phyloP scores from a whole-genome alignment of 805 yeast genomes.

The Lipomyces spencermartinsiae region DNA sequence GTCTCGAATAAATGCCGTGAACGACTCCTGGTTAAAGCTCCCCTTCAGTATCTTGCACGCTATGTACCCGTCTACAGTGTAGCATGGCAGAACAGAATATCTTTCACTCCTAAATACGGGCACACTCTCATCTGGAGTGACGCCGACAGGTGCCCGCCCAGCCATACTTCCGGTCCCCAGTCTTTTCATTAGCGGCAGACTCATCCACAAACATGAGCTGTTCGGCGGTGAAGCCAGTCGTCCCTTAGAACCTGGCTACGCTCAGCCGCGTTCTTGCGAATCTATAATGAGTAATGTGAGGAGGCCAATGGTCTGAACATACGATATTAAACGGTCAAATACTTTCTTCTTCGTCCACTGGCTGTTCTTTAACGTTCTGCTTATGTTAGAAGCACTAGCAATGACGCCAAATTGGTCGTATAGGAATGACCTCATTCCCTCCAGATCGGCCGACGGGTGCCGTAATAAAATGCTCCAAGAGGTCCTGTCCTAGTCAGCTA shows the following conservation, averaged over 20 bases:
- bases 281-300: too few species aligned
- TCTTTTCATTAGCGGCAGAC: constrained; percentile 5
- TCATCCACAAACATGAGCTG: constrained; percentile 5
- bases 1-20: constrained; percentile 5
- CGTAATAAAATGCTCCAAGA: neutral
- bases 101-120: constrained; percentile 1
- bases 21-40: neutral
- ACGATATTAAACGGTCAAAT: neutral
- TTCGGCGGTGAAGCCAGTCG: constrained; percentile 3
- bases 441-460: neutral
- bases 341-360: neutral
- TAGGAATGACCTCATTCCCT: constrained; percentile 4
- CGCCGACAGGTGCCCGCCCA: constrained; percentile 7
- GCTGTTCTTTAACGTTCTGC: neutral
- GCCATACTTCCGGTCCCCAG: neutral
- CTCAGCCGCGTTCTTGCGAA: constrained; percentile 6
- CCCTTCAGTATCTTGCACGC: neutral
- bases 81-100: neutral
- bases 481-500: constrained; percentile 2
- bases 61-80: neutral
- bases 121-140: constrained; percentile 7
- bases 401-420: constrained; percentile 2
- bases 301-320: neutral
- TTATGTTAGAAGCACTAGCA: neutral
- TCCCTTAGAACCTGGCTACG: constrained; percentile 7